Conservation (phyloP, 1,284 basidiomycete species). For the Vanrija pseudolonga region DNA sequence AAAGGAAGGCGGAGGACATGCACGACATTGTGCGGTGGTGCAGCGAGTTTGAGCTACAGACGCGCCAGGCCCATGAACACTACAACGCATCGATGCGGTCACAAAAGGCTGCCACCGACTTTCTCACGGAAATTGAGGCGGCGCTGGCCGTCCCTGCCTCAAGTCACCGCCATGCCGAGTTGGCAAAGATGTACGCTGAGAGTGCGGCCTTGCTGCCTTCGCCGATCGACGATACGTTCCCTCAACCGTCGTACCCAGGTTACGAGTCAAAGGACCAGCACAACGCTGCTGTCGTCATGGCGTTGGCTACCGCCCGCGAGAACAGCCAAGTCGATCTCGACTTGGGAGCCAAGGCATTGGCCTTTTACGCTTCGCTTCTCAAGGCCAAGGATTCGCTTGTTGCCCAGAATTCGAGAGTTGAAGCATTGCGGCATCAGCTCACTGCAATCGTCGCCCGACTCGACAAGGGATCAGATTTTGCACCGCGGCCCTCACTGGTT, state of each 20-base stretch:
- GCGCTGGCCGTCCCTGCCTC: constrained; percentile 22
- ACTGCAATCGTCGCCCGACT: constrained; percentile 1
- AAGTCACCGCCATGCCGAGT: constrained; percentile 17
- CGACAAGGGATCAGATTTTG: constrained; percentile 1
- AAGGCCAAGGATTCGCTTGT: constrained; percentile 12
- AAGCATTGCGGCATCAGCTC: constrained; percentile 8
- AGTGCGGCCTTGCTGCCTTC: constrained; percentile 15
- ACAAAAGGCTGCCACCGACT: constrained; percentile 6
- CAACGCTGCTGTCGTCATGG: constrained; percentile 12
- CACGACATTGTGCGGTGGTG: constrained; percentile 25
- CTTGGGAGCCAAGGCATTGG: constrained; percentile 13
- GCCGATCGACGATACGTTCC: constrained; percentile 19
- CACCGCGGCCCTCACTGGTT: constrained; percentile 12
- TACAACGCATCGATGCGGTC: constrained; percentile 17
- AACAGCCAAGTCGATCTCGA: constrained; percentile 14
- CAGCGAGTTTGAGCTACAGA: constrained; percentile 30
- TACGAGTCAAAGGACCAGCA: constrained; percentile 29
- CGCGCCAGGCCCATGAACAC: constrained; percentile 26
- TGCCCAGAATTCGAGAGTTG: constrained; percentile 6
- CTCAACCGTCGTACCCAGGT: constrained; percentile 25
- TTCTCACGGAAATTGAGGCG: constrained; percentile 14
- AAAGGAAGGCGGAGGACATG: constrained; percentile 24
- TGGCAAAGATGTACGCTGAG: constrained; percentile 11
- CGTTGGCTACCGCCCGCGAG: constrained; percentile 5
- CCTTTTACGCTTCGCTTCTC: constrained; percentile 25